Evolutionary conservation across 2,329 filamentous ascomycete species (phyloP).

Genomic region (Huntiella decipiens): DNA sequence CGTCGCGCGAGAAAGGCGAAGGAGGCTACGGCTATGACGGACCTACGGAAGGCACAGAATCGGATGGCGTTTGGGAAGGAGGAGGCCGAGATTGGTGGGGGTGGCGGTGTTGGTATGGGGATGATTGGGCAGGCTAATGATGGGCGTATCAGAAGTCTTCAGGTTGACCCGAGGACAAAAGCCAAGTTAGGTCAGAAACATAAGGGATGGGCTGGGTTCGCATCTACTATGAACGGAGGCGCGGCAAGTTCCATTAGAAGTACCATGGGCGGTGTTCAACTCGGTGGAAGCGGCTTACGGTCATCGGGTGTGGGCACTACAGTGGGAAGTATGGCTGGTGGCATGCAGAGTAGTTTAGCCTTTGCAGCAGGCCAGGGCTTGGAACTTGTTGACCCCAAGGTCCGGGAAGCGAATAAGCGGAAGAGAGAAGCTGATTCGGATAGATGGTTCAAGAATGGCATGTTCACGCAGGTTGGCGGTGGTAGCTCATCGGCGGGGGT

Average conservation of each 20-base stretch:
- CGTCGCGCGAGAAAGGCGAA: constrained; percentile 82
- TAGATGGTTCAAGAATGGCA: constrained; percentile 92
- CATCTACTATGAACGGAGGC: constrained; percentile 68
- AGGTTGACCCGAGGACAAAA: constrained; percentile 82
- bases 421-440: constrained; percentile 92
- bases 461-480: constrained; percentile 67
- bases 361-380: constrained; percentile 92
- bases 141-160: constrained; percentile 70
- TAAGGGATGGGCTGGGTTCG: constrained; percentile 76
- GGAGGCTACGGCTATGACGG: constrained; percentile 92
- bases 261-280: constrained; percentile 6
- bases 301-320: constrained; percentile 64
- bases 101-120: constrained; percentile 69
- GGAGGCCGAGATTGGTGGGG: constrained; percentile 83
- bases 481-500: constrained; percentile 25
- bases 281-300: constrained; percentile 50
- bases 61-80: constrained; percentile 91
- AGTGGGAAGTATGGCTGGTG: constrained; percentile 33
- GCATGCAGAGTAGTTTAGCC: constrained; percentile 70
- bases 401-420: constrained; percentile 66
- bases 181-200: constrained; percentile 91
- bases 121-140: constrained; percentile 87
- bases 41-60: constrained; percentile 89
- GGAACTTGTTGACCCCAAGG: constrained; percentile 86
- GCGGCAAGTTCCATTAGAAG: constrained; percentile 48